These are phyloP conservation scores for Macaranga tanarius DNA, from an alignment of 441 rosid genomes.

Conservation along the genomic window DNA sequence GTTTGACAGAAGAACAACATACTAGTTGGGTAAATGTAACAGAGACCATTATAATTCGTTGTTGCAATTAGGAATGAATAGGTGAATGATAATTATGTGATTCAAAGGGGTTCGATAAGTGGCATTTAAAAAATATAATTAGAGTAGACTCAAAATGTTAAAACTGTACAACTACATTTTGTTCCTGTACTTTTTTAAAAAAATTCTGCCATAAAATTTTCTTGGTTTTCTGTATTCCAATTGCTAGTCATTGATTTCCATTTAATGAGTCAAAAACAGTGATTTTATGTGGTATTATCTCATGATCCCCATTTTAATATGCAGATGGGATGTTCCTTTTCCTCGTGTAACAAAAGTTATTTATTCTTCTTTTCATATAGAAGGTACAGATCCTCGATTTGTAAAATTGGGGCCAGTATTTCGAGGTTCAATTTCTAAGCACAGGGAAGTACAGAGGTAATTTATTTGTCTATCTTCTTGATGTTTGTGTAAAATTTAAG, in stretches of 20 bases:
- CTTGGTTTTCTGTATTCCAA: not conserved
- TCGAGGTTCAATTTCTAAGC: constrained; percentile 64
- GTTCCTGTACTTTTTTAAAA: not conserved
- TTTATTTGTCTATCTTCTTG: constrained; percentile 15
- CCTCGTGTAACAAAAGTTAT: constrained; percentile 51
- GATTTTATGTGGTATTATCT: constrained; percentile 22
- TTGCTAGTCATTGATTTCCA: constrained; percentile 16
- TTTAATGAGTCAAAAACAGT: constrained; percentile 3
- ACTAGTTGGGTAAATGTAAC: not conserved
- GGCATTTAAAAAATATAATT: not conserved
- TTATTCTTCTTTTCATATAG: constrained; percentile 53
- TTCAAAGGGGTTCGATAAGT: too few relatives aligned
- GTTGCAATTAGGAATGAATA: constrained; percentile 10
- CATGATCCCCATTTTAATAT: constrained; percentile 26
- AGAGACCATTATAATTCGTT: not conserved
- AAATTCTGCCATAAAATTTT: too few relatives aligned
- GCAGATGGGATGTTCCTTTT: constrained; percentile 98
- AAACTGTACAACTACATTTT: not conserved
- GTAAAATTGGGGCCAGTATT: constrained; percentile 83
- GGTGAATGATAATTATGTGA: not conserved
- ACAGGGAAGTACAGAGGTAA: constrained; percentile 72
- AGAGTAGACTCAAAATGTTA: not conserved
- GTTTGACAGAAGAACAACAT: not conserved
- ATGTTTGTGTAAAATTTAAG: constrained; percentile 4
- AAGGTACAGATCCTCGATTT: constrained; percentile 84